Base-by-base conservation (phyloP, 371 early-diverging fungal genomes). In the Mycotypha africana region DNA sequence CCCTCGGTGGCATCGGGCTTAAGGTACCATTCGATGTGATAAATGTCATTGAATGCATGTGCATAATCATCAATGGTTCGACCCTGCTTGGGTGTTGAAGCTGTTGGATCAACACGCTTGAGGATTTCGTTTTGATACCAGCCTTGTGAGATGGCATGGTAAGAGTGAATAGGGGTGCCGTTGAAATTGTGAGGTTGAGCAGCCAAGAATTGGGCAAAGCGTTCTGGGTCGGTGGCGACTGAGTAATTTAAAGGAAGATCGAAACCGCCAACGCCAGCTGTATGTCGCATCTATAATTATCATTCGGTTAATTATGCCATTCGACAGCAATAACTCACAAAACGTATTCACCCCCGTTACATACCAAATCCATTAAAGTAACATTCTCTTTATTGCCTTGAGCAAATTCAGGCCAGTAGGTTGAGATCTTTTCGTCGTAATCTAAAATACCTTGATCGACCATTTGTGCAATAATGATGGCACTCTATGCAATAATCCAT, bases 331-430 rank as follows among this genome's bases (percentile, higher is more conserved):
- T 11, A 47, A 31, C n/a, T 15, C 5, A 6, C n/a, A n/a, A 3
- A 11, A 14, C 10, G 3, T 21, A 12, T 5, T 34, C 17, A 10
- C 31, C 46, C 49, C n/a, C n/a, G n/a, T n/a, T n/a, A n/a, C n/a
- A n/a, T 60, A 65, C 65, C 40, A 87, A 45, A 44, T 81, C 77
- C 3, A 46, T 55, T 30, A 89, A 30, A 0, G 82, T 82, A 3
- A 89, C 87, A 45, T 87, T 63, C 34, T 81, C 78, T 64, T 89
- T 89, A 49, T 76, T 77, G 19, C 83, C 83, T 48, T 76, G 72
- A 1, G 75, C 86, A 58, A 89, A 89, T 47, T 88, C 86, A 2
- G 90, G 87, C 90, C 90, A 89, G 49, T 83, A 82, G 8, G 62
- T 65, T 6, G 74, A 41, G 22, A 89, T 70, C 24, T 51, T 58